Conservation (phyloP, 2,329 filamentous ascomycete genomes). For the Pyrenophora seminiperda region DNA sequence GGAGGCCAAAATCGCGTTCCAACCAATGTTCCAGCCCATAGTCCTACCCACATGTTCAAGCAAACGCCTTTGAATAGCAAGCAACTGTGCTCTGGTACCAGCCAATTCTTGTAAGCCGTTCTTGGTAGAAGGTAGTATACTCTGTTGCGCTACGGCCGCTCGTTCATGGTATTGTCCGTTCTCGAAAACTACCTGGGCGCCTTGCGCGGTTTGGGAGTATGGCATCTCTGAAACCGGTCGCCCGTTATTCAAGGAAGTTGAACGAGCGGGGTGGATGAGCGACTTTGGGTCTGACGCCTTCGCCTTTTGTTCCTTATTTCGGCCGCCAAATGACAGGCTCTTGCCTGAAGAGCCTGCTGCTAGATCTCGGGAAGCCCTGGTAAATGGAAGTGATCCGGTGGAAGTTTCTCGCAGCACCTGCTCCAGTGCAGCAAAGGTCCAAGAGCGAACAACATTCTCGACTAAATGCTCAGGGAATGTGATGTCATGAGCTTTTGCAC, state of each 20-base stretch:
- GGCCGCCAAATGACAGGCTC: constrained; percentile 58
- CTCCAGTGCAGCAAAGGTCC: constrained; percentile 76
- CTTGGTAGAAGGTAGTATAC: constrained; percentile 37
- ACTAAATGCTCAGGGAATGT: constrained; percentile 58
- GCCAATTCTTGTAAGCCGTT: constrained; percentile 80
- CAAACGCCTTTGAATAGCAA: constrained; percentile 77
- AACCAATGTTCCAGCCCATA: constrained; percentile 77
- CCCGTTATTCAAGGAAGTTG: constrained; percentile 61
- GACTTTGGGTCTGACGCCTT: constrained; percentile 71
- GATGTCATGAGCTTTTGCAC: constrained; percentile 37
- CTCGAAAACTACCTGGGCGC: constrained; percentile 46
- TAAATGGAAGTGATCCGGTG: constrained; percentile 69
- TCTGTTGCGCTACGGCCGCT: constrained; percentile 28
- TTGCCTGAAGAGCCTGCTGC: constrained; percentile 42
- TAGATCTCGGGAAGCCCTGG: constrained; percentile 41
- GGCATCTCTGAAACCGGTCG: constrained; percentile 40
- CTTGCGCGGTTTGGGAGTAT: constrained; percentile 36
- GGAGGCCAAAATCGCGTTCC: constrained; percentile 56
- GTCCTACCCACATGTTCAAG: constrained; percentile 75
- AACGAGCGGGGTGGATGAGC: constrained; percentile 70
- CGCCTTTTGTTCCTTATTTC: constrained; percentile 63
- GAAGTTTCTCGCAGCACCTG: constrained; percentile 78
- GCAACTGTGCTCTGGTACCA: constrained; percentile 80
- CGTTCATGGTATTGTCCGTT: constrained; percentile 46
- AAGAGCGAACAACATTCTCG: constrained; percentile 77